Conservation (phyloP, 805 yeast species). For the Metschnikowia picachoensis region DNA sequence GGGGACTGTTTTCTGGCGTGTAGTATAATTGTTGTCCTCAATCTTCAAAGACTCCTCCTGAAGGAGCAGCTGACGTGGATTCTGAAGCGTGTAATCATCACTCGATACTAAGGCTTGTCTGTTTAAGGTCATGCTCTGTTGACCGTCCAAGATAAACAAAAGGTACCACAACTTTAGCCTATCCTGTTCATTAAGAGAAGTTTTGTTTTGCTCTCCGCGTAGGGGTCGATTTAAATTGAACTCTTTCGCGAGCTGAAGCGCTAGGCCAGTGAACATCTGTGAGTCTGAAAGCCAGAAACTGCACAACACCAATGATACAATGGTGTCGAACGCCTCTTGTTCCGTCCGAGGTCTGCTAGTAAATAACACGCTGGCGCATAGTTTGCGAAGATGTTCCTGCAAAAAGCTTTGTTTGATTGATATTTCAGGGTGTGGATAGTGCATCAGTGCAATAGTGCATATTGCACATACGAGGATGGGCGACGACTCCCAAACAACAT, state of each 20-base stretch:
- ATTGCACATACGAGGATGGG: constrained; percentile 59
- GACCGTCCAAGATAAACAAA: constrained; percentile 62
- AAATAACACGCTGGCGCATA: constrained; percentile 33
- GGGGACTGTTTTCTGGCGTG: no score
- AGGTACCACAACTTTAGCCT: constrained; percentile 63
- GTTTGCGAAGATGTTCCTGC: constrained; percentile 28
- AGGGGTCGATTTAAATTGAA: constrained; percentile 25
- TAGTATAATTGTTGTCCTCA: neutral
- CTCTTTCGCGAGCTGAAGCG: constrained; percentile 60
- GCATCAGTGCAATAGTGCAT: constrained; percentile 59
- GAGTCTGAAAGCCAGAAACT: constrained; percentile 67
- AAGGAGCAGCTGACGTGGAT: constrained; percentile 38
- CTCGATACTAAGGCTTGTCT: constrained; percentile 53
- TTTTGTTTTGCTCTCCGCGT: neutral
- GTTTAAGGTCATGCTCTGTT: constrained; percentile 58
- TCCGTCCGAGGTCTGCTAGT: constrained; percentile 40
- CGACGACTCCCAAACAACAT: constrained; percentile 49
- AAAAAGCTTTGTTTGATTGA: constrained; percentile 27
- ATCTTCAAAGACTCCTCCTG: neutral
- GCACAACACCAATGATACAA: constrained; percentile 60
- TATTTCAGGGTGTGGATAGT: constrained; percentile 42
- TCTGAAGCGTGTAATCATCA: constrained; percentile 40
- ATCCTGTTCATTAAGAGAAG: constrained; percentile 24
- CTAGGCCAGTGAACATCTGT: constrained; percentile 63
- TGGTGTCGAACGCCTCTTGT: constrained; percentile 52